Evolutionary conservation across 1,284 basidiomycete genomes (phyloP).

Genomic region (Rhodofomes roseus): DNA sequence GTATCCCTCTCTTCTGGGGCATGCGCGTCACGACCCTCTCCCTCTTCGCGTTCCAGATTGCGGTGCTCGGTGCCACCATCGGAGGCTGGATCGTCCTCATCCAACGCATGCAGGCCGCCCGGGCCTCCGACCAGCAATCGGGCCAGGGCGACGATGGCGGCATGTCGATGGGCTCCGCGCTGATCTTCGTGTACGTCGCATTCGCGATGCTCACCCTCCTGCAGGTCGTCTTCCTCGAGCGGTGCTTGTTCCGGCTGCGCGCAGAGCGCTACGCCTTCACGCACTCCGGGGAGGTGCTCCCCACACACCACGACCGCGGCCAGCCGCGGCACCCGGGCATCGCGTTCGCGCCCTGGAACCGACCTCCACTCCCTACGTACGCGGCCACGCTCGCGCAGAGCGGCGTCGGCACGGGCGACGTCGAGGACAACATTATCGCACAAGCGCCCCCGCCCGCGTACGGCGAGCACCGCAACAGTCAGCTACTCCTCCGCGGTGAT

Average conservation of each 20-base stretch:
- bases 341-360: constrained; percentile 63
- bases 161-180: constrained; percentile 24
- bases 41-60: constrained; percentile 39
- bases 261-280: constrained; percentile 57
- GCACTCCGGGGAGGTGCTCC: constrained; percentile 56
- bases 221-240: constrained; percentile 61
- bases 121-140: constrained; percentile 5
- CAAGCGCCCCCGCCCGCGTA: constrained; percentile 68
- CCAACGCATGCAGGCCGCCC: constrained; percentile 18
- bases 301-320: constrained; percentile 33
- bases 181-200: constrained; percentile 56
- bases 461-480: constrained; percentile 67
- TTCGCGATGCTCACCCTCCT: constrained; percentile 46
- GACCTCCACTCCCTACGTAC: constrained; percentile 67
- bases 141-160: constrained; percentile 6
- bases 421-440: constrained; percentile 65
- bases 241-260: constrained; percentile 56
- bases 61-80: constrained; percentile 45
- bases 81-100: constrained; percentile 51
- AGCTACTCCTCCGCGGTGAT: constrained; percentile 53
- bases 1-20: constrained; percentile 39
- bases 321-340: constrained; percentile 28
- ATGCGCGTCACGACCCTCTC: constrained; percentile 45
- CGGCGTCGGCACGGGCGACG: constrained; percentile 69
- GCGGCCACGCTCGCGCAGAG: constrained; percentile 65